Percentiles rank a stretch among this genome's conserved stretches.
phyloP scores from a whole-genome alignment of 352 stramenopile species.

The Phytophthora quininea region DNA sequence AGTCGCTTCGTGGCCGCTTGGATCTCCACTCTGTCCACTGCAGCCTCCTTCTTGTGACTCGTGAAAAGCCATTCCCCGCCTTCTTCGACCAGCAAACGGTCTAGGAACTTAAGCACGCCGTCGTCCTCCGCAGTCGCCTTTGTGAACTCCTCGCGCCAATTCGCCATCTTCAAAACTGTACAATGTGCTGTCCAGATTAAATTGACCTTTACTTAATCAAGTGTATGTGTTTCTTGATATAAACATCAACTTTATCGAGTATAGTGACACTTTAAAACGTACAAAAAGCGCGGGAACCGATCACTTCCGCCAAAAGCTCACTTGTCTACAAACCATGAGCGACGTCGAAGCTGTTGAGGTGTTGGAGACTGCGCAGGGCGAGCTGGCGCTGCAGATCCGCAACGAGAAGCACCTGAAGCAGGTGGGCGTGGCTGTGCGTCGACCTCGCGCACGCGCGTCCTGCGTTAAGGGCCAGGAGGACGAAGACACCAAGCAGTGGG shows the following conservation, averaged over 20 bases:
- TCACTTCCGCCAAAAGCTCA: background rate
- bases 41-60: conserved; percentile 14
- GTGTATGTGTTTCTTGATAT: no score
- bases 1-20: conserved; percentile 26
- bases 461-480: conserved; percentile 71
- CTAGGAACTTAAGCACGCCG: conserved; percentile 32
- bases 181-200: conserved; percentile 18
- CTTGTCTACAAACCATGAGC: conserved; percentile 28
- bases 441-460: conserved; percentile 69
- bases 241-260: background rate
- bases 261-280: conserved; percentile 15
- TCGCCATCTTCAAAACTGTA: conserved; percentile 2
- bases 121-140: conserved; percentile 27
- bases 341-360: conserved; percentile 38
- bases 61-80: conserved; percentile 32
- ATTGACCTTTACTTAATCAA: conserved; percentile 2
- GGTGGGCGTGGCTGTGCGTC: conserved; percentile 76
- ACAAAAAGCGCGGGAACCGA: conserved; percentile 37
- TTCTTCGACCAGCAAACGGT: conserved; percentile 33
- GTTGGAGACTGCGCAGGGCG: conserved; percentile 40
- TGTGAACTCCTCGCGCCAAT: conserved; percentile 30
- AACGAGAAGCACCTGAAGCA: conserved; percentile 86
- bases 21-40: conserved; percentile 20
- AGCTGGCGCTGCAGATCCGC: conserved; percentile 83
- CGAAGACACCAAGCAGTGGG: conserved; percentile 87